Conservation (phyloP, 306 rosid species). For the Lathyrus aphaca region DNA sequence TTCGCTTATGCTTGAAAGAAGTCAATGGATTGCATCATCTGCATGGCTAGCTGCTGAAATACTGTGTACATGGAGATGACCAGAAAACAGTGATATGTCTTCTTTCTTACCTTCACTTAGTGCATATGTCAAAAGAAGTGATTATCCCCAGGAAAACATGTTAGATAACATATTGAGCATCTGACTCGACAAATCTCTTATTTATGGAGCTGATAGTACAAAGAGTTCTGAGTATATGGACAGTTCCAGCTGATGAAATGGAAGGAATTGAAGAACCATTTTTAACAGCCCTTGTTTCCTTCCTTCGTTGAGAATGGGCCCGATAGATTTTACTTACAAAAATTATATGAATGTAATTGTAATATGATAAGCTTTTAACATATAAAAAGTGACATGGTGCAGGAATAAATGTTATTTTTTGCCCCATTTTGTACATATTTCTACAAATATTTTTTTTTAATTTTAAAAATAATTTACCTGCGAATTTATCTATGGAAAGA, state of each 20-base stretch:
- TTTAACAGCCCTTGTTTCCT: conserved; percentile 78
- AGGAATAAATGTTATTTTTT: too few relatives aligned
- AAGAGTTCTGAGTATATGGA: conserved; percentile 61
- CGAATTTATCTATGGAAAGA: too few relatives aligned
- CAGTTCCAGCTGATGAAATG: conserved; percentile 53
- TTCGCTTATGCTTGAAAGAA: conserved; percentile 45
- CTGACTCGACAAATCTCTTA: conserved; percentile 80
- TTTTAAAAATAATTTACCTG: too few relatives aligned
- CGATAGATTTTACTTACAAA: too few relatives aligned
- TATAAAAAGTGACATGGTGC: too few relatives aligned
- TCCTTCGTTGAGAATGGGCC: too few relatives aligned
- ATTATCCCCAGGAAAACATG: conserved; percentile 55
- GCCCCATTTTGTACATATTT: too few relatives aligned
- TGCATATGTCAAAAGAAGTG: conserved; percentile 59
- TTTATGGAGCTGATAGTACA: conserved; percentile 58
- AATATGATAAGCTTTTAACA: too few relatives aligned
- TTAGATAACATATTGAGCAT: conserved; percentile 63
- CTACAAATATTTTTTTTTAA: too few relatives aligned
- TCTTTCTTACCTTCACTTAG: conserved; percentile 77
- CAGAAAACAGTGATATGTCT: conserved; percentile 68
- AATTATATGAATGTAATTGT: too few relatives aligned
- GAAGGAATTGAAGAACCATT: conserved; percentile 88
- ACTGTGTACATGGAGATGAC: conserved; percentile 96
- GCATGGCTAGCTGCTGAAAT: conserved; percentile 94
- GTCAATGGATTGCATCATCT: too few relatives aligned